phyloP scores from a whole-genome alignment of 2,329 filamentous ascomycete species.

The Sporothrix humicola region DNA sequence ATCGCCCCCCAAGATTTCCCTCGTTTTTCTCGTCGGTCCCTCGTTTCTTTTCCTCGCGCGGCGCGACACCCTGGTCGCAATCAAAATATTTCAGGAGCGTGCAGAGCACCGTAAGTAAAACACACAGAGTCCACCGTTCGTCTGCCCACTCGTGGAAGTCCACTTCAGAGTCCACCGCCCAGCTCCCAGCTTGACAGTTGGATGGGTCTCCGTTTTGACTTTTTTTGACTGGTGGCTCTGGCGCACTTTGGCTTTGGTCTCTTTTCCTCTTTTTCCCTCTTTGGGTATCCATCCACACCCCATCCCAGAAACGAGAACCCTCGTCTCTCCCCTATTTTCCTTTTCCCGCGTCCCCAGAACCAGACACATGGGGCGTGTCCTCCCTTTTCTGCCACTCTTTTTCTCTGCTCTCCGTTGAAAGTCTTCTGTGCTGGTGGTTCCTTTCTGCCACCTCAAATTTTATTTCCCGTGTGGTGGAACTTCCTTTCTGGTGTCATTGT shows the following conservation, averaged over 20 bases:
- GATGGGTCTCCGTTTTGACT: slow-evolving; percentile 21
- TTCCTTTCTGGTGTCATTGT: background rate
- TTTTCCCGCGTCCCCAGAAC: slow-evolving; percentile 29
- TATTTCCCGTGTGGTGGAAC: slow-evolving; percentile 25
- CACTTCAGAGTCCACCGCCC: slow-evolving; percentile 25
- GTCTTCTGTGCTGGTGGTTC: slow-evolving; percentile 5
- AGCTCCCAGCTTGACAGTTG: slow-evolving; percentile 34
- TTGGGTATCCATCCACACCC: slow-evolving; percentile 5
- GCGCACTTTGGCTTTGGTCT: too few species aligned
- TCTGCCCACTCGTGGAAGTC: background rate
- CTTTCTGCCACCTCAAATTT: slow-evolving; percentile 29
- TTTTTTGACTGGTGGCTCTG: background rate
- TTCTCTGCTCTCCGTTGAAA: background rate
- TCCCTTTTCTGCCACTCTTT: background rate
- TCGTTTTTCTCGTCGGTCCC: background rate
- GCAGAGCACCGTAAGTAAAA: slow-evolving; percentile 36
- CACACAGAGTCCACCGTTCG: slow-evolving; percentile 35
- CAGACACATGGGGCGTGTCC: slow-evolving; percentile 29
- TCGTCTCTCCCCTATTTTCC: slow-evolving; percentile 14
- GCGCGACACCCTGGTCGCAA: slow-evolving; percentile 41
- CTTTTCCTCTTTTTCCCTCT: background rate
- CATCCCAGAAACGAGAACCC: slow-evolving; percentile 9
- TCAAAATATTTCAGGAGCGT: slow-evolving; percentile 40
- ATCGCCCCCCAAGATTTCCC: background rate
- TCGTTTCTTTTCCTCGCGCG: slow-evolving; percentile 29